Conservation (phyloP, 768 basidiomycete species). For the Tylopilus felleus region DNA sequence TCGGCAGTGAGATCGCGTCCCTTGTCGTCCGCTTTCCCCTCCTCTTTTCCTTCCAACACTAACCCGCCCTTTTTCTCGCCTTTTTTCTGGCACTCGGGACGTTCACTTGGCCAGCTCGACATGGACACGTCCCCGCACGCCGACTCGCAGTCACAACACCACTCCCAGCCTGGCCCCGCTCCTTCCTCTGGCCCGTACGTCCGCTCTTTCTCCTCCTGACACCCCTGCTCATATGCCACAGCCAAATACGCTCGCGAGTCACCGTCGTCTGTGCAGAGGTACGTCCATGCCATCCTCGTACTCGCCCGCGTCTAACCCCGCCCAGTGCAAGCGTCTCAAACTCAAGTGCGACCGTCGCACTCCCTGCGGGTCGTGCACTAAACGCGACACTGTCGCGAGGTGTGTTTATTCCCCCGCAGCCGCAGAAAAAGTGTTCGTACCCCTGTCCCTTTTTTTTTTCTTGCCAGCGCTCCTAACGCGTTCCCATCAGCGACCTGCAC, state of each 20-base stretch:
- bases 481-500: conserved; percentile 60
- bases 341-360: conserved; percentile 79
- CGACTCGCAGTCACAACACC: conserved; percentile 17
- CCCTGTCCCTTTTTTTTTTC: not conserved
- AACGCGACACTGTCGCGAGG: conserved; percentile 69
- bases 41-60: not conserved
- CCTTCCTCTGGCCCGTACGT: conserved; percentile 33
- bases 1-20: conserved; percentile 11
- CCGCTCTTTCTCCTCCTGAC: conserved; percentile 4
- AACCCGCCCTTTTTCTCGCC: not conserved
- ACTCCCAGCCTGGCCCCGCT: conserved; percentile 14
- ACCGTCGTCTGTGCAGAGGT: conserved; percentile 85
- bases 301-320: conserved; percentile 3
- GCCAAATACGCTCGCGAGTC: conserved; percentile 70
- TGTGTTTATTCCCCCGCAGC: conserved; percentile 81
- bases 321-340: conserved; percentile 82
- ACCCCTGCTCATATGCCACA: conserved; percentile 23
- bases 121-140: conserved; percentile 21
- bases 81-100: not conserved
- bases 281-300: conserved; percentile 8
- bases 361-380: conserved; percentile 75
- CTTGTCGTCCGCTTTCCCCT: not conserved
- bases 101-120: not conserved
- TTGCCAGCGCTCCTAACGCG: not conserved
- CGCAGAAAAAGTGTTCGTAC: conserved; percentile 75